A percentile compares a stretch with the other conserved stretches of the same genome.
Evolutionary conservation across 2,329 filamentous ascomycete genomes (phyloP).

Genomic region (Ascochyta lentis): DNA sequence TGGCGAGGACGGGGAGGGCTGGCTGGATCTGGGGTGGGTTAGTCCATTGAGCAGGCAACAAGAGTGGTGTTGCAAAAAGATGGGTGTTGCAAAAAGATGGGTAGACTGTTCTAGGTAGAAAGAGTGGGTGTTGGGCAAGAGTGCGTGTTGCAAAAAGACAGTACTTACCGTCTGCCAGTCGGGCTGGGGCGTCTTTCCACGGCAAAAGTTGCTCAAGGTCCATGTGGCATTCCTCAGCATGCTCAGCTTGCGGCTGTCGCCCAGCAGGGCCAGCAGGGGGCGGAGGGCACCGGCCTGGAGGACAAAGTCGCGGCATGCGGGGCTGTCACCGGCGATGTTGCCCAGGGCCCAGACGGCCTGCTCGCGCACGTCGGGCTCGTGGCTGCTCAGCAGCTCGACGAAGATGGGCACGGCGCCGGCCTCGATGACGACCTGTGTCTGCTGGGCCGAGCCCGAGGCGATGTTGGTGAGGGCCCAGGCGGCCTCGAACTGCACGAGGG

Average conservation of each 20-base stretch:
- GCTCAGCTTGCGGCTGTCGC: conserved; percentile 97
- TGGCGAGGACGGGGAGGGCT: conserved; percentile 91
- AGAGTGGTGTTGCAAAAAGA: background rate
- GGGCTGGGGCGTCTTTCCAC: conserved; percentile 98
- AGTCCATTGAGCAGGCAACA: background rate
- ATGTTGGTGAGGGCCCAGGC: conserved; percentile 99
- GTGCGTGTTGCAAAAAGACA: background rate
- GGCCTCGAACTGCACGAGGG: conserved; percentile 97
- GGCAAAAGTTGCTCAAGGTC: conserved; percentile 99
- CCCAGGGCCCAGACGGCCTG: conserved; percentile 98
- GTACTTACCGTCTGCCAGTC: conserved; percentile 90
- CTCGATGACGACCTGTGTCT: conserved; percentile 99
- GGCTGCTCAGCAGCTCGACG: conserved; percentile 92
- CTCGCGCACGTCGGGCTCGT: conserved; percentile 95
- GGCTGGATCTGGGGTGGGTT: conserved; percentile 75
- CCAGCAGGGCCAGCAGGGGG: conserved; percentile 85
- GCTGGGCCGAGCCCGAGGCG: conserved; percentile 92
- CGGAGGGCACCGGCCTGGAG: conserved; percentile 88
- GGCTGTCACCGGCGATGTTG: conserved; percentile 98
- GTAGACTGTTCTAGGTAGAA: too few relatives aligned
- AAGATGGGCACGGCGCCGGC: conserved; percentile 98
- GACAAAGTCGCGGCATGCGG: conserved; percentile 95
- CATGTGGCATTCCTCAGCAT: conserved; percentile 99
- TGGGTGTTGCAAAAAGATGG: too few relatives aligned
- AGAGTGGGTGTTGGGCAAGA: background rate